Base-by-base conservation (phyloP, 2,329 filamentous ascomycete genomes). In the Cryphonectria parasitica region DNA sequence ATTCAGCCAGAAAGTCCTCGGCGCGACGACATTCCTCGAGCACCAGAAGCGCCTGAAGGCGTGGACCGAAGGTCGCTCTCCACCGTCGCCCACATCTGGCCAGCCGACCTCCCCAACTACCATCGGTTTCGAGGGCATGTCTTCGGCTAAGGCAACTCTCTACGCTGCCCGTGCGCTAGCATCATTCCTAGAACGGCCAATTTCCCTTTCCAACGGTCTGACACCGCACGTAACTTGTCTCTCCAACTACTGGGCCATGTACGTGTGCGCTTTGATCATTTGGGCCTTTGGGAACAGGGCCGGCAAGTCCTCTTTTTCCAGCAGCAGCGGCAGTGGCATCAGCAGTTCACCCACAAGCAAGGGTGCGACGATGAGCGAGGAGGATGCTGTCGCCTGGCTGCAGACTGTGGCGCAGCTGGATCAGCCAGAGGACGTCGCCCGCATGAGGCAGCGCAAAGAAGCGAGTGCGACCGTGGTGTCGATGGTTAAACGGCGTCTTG, bases 221-320 rank as follows among this genome's bases (percentile, higher is more conserved):
- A 67, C 58, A 54, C 66, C 71, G 63, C 77, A 75, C 75, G 77
- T 79, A 69, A 75, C 73, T 25, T 82, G 84, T 67, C 79, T 88
- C 58, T 84, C 83, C 1, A 82, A 86, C 72, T 87, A 86, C 75
- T 88, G 86, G 86, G 83, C 80, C 43, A 75, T 89, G 64, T 89
- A 89, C 74, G 84, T 86, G 10, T 88, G 86, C 72, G 81, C 86
- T 10, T 81, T 90, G 65, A 86, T 90, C 73, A 88, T 85, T 79
- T 90, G 88, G 88, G 86, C 87, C 0, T 87, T 85, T 73, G 82
- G 83, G 2, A 80, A 86, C 69, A 77, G 77, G 13, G 72, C 71
- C 45, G 66, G 54, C 34, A 71, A 74, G 15, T 49, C 60, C 6
- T 66, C 71, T 8, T 52, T 69, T 5, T 66, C 65, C 19, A 70